Evolutionary conservation across 2,329 filamentous ascomycete genomes (phyloP).

Genomic region (Ophiostoma triangulosporum): DNA sequence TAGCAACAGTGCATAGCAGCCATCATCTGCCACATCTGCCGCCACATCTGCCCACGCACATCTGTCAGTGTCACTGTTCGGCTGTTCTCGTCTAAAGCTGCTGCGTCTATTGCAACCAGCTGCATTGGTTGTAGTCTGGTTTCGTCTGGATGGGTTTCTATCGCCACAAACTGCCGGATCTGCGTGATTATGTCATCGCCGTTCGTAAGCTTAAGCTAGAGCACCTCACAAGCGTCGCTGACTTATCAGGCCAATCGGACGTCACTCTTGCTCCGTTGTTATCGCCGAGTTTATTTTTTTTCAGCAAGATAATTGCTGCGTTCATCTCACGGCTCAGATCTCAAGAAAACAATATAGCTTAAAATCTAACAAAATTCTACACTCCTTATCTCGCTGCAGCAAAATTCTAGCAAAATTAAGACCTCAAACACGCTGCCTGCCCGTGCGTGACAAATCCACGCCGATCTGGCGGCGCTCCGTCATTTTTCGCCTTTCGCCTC

Average conservation of each 20-base stretch:
- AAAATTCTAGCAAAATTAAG: not conserved
- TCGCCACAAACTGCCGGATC: no score
- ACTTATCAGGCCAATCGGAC: conserved; percentile 9
- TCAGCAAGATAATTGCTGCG: conserved; percentile 1
- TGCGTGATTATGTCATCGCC: not conserved
- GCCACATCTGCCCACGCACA: no score
- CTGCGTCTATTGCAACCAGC: no score
- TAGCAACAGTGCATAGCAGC: not conserved
- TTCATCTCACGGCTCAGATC: no score
- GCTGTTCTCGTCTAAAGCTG: not conserved
- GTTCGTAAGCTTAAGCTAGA: not conserved
- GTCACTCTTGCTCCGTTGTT: conserved; percentile 9
- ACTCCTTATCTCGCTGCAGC: not conserved
- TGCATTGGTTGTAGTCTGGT: not conserved
- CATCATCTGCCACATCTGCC: not conserved
- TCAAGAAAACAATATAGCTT: not conserved
- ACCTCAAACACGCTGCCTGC: not conserved
- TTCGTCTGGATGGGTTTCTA: no score
- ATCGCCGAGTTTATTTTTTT: conserved; percentile 10
- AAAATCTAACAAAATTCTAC: not conserved
- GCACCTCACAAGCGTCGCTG: not conserved
- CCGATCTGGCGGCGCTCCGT: not conserved
- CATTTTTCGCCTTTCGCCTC: conserved; percentile 1
- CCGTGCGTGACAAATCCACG: conserved; percentile 7
- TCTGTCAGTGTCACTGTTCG: not conserved